Conservation (phyloP, 306 rosid genomes). For the Cucumis melo region DNA sequence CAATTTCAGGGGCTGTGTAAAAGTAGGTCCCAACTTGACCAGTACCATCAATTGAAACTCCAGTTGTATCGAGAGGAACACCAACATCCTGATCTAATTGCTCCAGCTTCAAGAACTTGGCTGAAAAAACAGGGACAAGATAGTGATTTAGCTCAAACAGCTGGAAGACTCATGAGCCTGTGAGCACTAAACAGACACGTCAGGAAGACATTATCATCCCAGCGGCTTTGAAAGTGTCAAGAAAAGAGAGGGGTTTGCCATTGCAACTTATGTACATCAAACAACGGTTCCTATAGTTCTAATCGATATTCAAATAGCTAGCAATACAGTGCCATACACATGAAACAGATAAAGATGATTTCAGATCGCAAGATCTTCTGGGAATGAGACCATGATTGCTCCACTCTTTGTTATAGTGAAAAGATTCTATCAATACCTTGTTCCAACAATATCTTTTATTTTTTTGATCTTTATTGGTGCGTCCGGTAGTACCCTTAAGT, state of each 20-base stretch:
- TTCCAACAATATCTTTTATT: too few relatives aligned
- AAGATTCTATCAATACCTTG: too few relatives aligned
- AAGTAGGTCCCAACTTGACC: slow-evolving; percentile 96
- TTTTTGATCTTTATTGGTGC: too few relatives aligned
- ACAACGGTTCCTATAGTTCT: not conserved
- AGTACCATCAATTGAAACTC: slow-evolving; percentile 82
- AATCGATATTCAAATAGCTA: not conserved
- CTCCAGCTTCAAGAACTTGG: slow-evolving; percentile 94
- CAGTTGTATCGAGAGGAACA: slow-evolving; percentile 50
- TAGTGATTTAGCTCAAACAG: not conserved
- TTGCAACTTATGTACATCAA: not conserved
- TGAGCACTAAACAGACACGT: not conserved
- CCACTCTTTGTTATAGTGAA: not conserved
- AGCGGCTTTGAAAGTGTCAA: not conserved
- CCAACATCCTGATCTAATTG: slow-evolving; percentile 77
- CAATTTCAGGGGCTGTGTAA: slow-evolving; percentile 98
- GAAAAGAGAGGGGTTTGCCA: not conserved
- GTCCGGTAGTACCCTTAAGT: too few relatives aligned
- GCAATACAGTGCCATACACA: not conserved
- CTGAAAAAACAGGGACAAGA: slow-evolving; percentile 28
- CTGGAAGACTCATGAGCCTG: not conserved
- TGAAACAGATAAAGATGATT: not conserved
- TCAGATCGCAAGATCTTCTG: not conserved
- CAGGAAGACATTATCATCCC: not conserved
- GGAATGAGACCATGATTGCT: not conserved